A percentile compares a stretch with the other conserved stretches of the same genome.
Evolutionary conservation across 169 alveolate genomes (phyloP).

Genomic region (Besnoitia besnoiti): DNA sequence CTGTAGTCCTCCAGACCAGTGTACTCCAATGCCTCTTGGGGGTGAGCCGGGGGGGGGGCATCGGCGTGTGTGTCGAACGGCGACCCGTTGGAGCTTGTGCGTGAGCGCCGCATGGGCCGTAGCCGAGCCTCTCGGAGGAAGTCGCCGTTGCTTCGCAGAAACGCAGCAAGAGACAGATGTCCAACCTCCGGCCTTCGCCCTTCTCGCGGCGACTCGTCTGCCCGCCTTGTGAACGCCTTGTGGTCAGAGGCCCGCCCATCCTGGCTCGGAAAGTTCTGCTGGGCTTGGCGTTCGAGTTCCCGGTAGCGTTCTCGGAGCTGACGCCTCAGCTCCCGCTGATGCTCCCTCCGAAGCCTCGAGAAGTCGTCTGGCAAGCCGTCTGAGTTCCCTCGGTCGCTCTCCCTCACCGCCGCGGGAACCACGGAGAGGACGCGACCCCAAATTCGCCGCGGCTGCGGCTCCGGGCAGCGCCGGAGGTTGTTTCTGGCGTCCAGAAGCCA

Average conservation of each 20-base stretch:
- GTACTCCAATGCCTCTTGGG: too few relatives aligned
- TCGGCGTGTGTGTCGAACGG: too few relatives aligned
- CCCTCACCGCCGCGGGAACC: neutral
- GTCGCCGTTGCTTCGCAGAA: neutral
- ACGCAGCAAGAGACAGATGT: neutral
- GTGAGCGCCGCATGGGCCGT: neutral
- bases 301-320: neutral
- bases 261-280: neutral
- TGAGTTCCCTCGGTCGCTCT: neutral
- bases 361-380: neutral
- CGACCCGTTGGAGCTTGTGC: too few relatives aligned
- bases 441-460: neutral
- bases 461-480: constrained; percentile 30
- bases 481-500: constrained; percentile 46
- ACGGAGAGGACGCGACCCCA: constrained; percentile 2
- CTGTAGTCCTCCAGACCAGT: neutral
- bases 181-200: neutral
- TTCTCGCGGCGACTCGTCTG: neutral
- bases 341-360: neutral
- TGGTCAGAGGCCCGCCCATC: neutral
- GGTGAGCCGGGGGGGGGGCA: too few relatives aligned
- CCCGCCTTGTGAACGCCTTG: neutral
- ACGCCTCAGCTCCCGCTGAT: neutral
- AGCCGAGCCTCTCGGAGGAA: neutral
- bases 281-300: neutral